Base-by-base conservation (phyloP, 805 yeast species). In the Suhomyces emberorum region DNA sequence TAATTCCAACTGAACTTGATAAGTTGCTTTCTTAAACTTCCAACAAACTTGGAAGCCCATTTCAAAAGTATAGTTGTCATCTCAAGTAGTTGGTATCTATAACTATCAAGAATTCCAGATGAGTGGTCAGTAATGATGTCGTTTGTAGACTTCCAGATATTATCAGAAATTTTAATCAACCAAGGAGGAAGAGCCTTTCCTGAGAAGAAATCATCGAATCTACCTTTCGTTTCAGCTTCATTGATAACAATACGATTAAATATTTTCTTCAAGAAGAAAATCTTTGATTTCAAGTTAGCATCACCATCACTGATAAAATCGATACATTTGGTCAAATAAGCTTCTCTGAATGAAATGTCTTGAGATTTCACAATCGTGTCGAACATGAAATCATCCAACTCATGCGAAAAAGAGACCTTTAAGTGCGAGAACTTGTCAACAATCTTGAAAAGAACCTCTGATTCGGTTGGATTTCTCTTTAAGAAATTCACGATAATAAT, bases 1-100 rank as follows among this genome's bases (percentile, higher is more conserved):
- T 81, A 85, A 47, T 86, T 85, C 99, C 99, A 93, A 48, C 88
- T 84, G 63, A 88, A 93, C 57, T 87, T 88, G 57, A 93, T 87
- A 28, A 93, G 78, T 48, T 88, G 95, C 53, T 88, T 91, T 28
- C 85, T 71, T 46, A 76, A 71, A 11, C 77, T 83, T 6, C 74
- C 63, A 17, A 87, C 70, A 8, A 70, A 59, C 0, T 63, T 57
- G 0, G 95, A 79, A 1, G 85, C 80, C 60, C 79, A 76, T 51
- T 81, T 80, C 17, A 88, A 76, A 29, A 93, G 62, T 29, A 83
- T 61, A 0, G 96, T 80, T 0, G 98, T 83, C 54, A 88, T 59
- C 47, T 89, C 95, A 15, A 93, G 67, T 7, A 91, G 63, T 40
- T 86, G 93, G 43, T 85, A 76, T 39, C 95, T 70, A 59, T 77